Percentiles rank a stretch among this genome's conserved stretches.
Evolutionary conservation across 805 yeast species (phyloP).

Genomic region (Scheffersomyces amazonensis): DNA sequence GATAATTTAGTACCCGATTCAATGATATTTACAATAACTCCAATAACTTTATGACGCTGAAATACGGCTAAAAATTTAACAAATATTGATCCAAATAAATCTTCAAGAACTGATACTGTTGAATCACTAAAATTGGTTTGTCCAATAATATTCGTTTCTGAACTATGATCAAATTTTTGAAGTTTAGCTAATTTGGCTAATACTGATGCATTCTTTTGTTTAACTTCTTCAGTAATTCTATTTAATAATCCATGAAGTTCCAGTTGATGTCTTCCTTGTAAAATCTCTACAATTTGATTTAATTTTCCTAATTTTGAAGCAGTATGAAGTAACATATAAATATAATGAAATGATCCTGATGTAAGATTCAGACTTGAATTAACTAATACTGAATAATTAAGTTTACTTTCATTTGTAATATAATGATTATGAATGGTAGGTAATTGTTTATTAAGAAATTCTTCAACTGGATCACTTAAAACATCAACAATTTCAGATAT

Average conservation of each 20-base stretch:
- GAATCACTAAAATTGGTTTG: slow-evolving; percentile 42
- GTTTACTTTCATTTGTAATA: slow-evolving; percentile 11
- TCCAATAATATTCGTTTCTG: slow-evolving; percentile 18
- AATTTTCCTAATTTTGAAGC: slow-evolving; percentile 60
- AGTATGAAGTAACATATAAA: slow-evolving; percentile 51
- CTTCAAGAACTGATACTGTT: slow-evolving; percentile 56
- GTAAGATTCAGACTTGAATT: slow-evolving; percentile 25
- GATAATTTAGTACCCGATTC: slow-evolving; percentile 18
- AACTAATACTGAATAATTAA: slow-evolving; percentile 28
- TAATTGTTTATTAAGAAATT: slow-evolving; percentile 25
- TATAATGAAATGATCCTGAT: slow-evolving; percentile 50
- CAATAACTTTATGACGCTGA: slow-evolving; percentile 67
- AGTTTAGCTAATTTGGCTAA: slow-evolving; percentile 27
- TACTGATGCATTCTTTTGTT: slow-evolving; percentile 47
- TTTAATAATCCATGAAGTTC: slow-evolving; percentile 66
- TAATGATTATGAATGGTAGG: slow-evolving; percentile 25
- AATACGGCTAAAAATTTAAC: slow-evolving; percentile 58
- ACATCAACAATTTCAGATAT: slow-evolving; percentile 46
- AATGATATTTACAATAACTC: slow-evolving; percentile 47
- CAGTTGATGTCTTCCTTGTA: slow-evolving; percentile 51
- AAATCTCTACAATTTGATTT: slow-evolving; percentile 52
- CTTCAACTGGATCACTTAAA: slow-evolving; percentile 26
- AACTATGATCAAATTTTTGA: slow-evolving; percentile 23
- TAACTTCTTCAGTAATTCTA: slow-evolving; percentile 62
- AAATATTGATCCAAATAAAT: slow-evolving; percentile 70